Conservation (phyloP, 441 rosid genomes). For the Pelargonium fulgidum region DNA sequence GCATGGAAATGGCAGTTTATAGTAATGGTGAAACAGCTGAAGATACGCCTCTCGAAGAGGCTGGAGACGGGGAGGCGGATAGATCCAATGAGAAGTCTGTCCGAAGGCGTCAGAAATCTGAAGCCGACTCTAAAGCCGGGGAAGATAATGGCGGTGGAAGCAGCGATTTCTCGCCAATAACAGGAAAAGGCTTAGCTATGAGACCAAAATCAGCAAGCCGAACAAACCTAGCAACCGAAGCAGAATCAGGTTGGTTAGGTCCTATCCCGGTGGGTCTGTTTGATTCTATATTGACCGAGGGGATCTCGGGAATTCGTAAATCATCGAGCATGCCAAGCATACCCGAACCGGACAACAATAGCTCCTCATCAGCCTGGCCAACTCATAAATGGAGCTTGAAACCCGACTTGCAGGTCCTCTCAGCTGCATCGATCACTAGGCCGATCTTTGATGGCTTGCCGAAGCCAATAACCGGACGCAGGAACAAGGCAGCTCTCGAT, state of each 20-base stretch:
- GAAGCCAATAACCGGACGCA: conserved; percentile 52
- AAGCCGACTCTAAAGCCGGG: conserved; percentile 30
- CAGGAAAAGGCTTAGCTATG: conserved; percentile 46
- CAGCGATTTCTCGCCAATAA: conserved; percentile 32
- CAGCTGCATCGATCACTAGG: conserved; percentile 44
- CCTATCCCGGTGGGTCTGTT: conserved; percentile 38
- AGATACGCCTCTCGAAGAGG: conserved; percentile 31
- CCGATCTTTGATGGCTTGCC: conserved; percentile 74
- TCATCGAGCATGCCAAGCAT: conserved; percentile 60
- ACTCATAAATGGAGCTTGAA: conserved; percentile 58
- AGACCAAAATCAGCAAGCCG: conserved; percentile 54
- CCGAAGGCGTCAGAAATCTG: conserved; percentile 57
- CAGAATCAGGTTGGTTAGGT: conserved; percentile 37
- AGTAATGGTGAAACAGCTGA: conserved; percentile 24
- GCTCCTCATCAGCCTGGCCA: conserved; percentile 45
- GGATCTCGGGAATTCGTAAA: conserved; percentile 43
- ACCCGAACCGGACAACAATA: conserved; percentile 40
- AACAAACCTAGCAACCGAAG: conserved; percentile 27
- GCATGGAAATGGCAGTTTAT: conserved; percentile 52
- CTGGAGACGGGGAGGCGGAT: conserved; percentile 41
- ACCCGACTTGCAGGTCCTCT: conserved; percentile 50
- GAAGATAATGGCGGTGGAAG: conserved; percentile 44
- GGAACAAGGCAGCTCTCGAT: conserved; percentile 67
- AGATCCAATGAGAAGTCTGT: conserved; percentile 41
- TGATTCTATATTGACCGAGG: conserved; percentile 39